A percentile compares a stretch with the other conserved stretches of the same genome.
Evolutionary conservation across 2,329 filamentous ascomycete genomes (phyloP).

Genomic region (Pezicula radicicola): DNA sequence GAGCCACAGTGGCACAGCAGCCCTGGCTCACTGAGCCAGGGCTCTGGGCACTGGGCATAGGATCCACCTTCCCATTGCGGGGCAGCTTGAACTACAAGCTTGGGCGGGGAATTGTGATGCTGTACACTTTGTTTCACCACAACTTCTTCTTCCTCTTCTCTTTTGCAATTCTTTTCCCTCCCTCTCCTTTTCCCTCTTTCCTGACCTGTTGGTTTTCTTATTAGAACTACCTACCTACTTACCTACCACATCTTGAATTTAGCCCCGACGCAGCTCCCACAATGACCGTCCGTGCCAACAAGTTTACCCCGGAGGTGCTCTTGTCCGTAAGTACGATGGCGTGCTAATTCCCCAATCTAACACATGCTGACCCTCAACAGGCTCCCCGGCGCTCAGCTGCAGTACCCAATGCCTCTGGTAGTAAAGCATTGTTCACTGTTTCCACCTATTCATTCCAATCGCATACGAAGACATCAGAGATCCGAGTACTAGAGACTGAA

Average conservation of each 20-base stretch:
- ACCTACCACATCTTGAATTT: background rate
- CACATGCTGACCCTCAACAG: background rate
- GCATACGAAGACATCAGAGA: slow-evolving; percentile 66
- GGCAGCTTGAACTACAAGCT: too few species aligned
- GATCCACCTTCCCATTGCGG: too few species aligned
- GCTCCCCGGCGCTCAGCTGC: slow-evolving; percentile 71
- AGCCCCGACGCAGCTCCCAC: slow-evolving; percentile 18
- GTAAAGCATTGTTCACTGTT: slow-evolving; percentile 62
- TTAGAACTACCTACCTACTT: background rate
- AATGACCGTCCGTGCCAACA: slow-evolving; percentile 69
- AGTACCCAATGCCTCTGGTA: slow-evolving; percentile 65
- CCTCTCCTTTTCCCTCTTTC: too few species aligned
- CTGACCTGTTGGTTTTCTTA: too few species aligned
- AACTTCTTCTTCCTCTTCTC: too few species aligned
- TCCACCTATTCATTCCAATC: slow-evolving; percentile 78
- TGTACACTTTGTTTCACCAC: too few species aligned
- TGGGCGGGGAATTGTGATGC: too few species aligned
- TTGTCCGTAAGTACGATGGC: slow-evolving; percentile 44
- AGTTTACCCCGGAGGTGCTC: slow-evolving; percentile 75
- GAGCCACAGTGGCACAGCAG: too few species aligned
- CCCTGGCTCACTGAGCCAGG: too few species aligned
- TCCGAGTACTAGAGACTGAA: slow-evolving; percentile 67
- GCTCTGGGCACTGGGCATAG: too few species aligned
- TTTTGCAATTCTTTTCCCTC: too few species aligned
- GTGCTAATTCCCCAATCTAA: background rate